Percentiles rank a stretch among this genome's conserved stretches.
phyloP scores from a whole-genome alignment of 257 asterid genomes.

The Marsdenia floribunda region DNA sequence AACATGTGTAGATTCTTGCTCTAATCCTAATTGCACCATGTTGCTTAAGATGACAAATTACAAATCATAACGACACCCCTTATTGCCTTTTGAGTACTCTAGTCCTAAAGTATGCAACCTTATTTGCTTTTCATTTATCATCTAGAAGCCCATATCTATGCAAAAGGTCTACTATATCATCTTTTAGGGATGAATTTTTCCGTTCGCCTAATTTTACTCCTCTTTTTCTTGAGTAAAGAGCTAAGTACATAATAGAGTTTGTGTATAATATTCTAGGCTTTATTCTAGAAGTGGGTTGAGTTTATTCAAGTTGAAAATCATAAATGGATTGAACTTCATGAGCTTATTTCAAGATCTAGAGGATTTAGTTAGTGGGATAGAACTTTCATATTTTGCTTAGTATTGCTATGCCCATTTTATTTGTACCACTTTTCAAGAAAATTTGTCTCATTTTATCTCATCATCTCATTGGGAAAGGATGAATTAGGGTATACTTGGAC shows the following conservation, averaged over 20 bases:
- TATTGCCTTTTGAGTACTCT: neutral
- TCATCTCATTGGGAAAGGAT: too few relatives aligned
- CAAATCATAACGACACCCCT: neutral
- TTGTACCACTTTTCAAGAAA: too few relatives aligned
- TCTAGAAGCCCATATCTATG: neutral
- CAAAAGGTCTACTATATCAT: neutral
- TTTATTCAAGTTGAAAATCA: neutral
- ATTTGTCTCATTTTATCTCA: too few relatives aligned
- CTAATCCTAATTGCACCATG: neutral
- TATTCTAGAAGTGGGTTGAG: neutral
- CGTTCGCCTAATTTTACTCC: neutral
- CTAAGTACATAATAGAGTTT: neutral
- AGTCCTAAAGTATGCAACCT: neutral
- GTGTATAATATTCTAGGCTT: neutral
- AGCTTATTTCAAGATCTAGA: too few relatives aligned
- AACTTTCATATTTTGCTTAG: too few relatives aligned
- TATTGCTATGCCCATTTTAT: too few relatives aligned
- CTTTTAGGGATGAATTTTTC: neutral
- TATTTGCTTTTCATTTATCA: neutral
- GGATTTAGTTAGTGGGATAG: neutral
- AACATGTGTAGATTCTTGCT: neutral
- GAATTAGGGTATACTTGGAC: too few relatives aligned
- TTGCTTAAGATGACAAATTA: neutral
- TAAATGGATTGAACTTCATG: neutral
- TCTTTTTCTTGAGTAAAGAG: neutral